Conservation (phyloP, 2,329 filamentous ascomycete genomes). For the Didymosphaeria variabile region DNA sequence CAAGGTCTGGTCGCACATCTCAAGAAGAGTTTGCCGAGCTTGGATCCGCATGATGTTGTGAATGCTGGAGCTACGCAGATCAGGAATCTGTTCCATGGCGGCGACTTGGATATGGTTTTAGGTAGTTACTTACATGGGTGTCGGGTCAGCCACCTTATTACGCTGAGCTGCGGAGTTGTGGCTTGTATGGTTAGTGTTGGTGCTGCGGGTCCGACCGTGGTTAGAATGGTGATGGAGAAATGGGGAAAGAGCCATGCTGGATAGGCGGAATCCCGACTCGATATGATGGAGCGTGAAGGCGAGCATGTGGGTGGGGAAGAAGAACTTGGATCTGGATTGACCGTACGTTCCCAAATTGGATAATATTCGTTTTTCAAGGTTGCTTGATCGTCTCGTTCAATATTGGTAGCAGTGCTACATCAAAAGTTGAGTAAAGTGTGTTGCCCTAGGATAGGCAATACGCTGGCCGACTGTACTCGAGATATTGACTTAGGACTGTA, state of each 20-base stretch:
- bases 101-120: slow-evolving; percentile 22
- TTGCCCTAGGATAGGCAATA: no score
- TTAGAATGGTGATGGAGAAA: slow-evolving; percentile 10
- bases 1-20: slow-evolving; percentile 46
- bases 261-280: neutral
- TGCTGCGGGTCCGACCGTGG: slow-evolving; percentile 5
- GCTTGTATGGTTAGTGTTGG: slow-evolving; percentile 16
- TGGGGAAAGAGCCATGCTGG: slow-evolving; percentile 10
- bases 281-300: neutral
- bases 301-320: neutral
- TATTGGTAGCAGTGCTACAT: no score
- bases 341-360: no score
- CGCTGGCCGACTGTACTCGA: no score
- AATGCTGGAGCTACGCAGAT: slow-evolving; percentile 54
- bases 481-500: no score
- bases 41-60: slow-evolving; percentile 46
- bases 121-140: slow-evolving; percentile 28
- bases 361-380: no score
- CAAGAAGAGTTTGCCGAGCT: slow-evolving; percentile 40
- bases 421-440: no score
- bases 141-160: slow-evolving; percentile 21
- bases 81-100: slow-evolving; percentile 37
- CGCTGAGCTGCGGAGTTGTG: slow-evolving; percentile 20
- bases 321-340: neutral
- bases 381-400: no score